Evolutionary conservation across 345 rosid genomes (phyloP), one percentile per base, ranked within the genome.

Genomic region (Linum tenue): DNA sequence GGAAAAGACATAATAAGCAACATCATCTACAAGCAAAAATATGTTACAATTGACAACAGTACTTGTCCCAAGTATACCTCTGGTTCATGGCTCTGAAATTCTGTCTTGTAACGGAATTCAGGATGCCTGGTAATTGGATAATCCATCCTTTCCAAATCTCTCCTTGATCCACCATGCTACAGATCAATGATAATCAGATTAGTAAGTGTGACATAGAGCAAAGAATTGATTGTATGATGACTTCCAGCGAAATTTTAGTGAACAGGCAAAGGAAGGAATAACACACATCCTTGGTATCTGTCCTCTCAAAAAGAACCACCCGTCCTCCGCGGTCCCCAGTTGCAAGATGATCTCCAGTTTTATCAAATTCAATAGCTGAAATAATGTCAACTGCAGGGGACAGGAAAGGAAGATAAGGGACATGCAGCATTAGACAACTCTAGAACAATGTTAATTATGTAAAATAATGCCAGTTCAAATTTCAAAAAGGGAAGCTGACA

Each of bases 251-350:
- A 61, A 58, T 22, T 22, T 22, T 17, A 5, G 38, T 22, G 31
- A 59, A 4, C 9, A 41, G 59, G 41, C 17, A 57, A 64, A 63
- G 64, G 58, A 53, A 64, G 59, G 58, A 59, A 71, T 59, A 67
- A 75, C 89, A 11, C 72, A 95, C 99, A 78, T 86, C 89, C 76
- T 75, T 86, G 35, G 75, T 66, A 74, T 87, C 97, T 11, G 95
- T 87, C 80, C 96, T 88, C 85, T 95, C 99, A 76, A 95, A 95
- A 43, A 95, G 89, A 79, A 95, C 99, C 64, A 95, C 99, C 22
- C 99, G 88, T 31, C 99, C 99, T 55, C 99, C 99, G 70, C 99
- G 91, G 76, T 95, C 99, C 74, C 99, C 99, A 60, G 99, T 95
- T 59, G 97, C 96, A 65, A 95, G 99, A 82, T 95, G 97, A 74